These are phyloP conservation scores for Eurotiales sp. DNA, from an alignment of 2,329 filamentous ascomycete species.

Conservation along the genomic window DNA sequence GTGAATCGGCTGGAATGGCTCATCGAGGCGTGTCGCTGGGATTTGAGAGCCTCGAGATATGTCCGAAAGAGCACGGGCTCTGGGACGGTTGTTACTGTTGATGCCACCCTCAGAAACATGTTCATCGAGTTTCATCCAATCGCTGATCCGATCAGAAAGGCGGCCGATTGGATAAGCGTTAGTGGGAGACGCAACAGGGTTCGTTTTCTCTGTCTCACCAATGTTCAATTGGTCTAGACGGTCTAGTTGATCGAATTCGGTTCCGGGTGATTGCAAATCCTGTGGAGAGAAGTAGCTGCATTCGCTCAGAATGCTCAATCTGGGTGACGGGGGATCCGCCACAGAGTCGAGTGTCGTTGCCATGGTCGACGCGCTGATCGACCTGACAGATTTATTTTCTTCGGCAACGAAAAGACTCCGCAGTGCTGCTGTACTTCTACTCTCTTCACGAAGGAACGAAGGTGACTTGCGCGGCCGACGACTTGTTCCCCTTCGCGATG, in stretches of 20 bases:
- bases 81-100: slow-evolving; percentile 17
- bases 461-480: slow-evolving; percentile 32
- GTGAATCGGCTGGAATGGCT: slow-evolving; percentile 21
- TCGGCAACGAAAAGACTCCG: slow-evolving; percentile 36
- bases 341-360: slow-evolving; percentile 35
- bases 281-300: slow-evolving; percentile 39
- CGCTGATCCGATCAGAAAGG: slow-evolving; percentile 23
- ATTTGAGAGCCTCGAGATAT: slow-evolving; percentile 20
- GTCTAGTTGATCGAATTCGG: slow-evolving; percentile 25
- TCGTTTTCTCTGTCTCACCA: neutral
- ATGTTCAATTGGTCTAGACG: slow-evolving; percentile 8
- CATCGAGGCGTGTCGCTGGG: slow-evolving; percentile 17
- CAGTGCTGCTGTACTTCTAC: slow-evolving; percentile 34
- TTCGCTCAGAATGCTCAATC: slow-evolving; percentile 43
- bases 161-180: neutral
- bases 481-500: slow-evolving; percentile 30
- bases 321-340: slow-evolving; percentile 34
- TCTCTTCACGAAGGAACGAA: slow-evolving; percentile 37
- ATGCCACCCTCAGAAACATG: slow-evolving; percentile 17
- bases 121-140: slow-evolving; percentile 27
- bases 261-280: slow-evolving; percentile 22
- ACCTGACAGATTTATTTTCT: slow-evolving; percentile 24
- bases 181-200: neutral
- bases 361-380: slow-evolving; percentile 29
- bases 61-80: slow-evolving; percentile 19